Evolutionary conservation across 345 rosid genomes (phyloP).

Genomic region (Populus nigra): DNA sequence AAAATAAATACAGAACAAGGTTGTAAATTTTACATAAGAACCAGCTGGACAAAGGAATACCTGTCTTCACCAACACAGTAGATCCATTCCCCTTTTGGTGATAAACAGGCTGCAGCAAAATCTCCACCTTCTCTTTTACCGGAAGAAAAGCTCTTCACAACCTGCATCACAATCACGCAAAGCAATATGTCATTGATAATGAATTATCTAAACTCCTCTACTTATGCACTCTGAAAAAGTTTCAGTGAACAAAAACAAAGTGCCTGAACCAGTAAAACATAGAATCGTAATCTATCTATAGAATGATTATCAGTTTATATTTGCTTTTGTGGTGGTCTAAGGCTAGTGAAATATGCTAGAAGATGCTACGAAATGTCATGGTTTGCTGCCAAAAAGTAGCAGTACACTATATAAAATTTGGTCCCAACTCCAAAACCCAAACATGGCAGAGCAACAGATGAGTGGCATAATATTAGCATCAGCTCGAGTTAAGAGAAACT

Average conservation of each 20-base stretch:
- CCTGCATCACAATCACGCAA: constrained; percentile 41
- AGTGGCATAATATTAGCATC: background rate
- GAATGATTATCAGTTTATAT: background rate
- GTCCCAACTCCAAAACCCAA: background rate
- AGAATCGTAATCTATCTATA: background rate
- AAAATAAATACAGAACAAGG: background rate
- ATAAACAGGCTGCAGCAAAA: constrained; percentile 82
- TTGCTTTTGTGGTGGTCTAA: background rate
- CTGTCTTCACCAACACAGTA: constrained; percentile 95
- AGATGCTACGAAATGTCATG: background rate
- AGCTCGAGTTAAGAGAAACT: constrained; percentile 8
- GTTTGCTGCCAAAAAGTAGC: background rate
- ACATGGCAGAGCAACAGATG: background rate
- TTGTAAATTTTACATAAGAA: background rate
- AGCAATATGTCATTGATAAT: constrained; percentile 13
- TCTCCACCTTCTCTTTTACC: constrained; percentile 99
- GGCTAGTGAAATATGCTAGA: background rate
- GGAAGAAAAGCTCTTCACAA: constrained; percentile 95
- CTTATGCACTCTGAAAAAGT: background rate
- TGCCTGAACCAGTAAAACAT: background rate
- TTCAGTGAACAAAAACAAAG: background rate
- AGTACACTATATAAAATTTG: background rate
- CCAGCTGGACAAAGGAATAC: constrained; percentile 27
- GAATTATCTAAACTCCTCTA: background rate
- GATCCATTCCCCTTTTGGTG: constrained; percentile 98